A percentile compares a stretch with the other conserved stretches of the same genome.
These are phyloP conservation scores for Penicillium robsamsonii DNA, from an alignment of 495 filamentous ascomycete genomes.

Conservation along the genomic window DNA sequence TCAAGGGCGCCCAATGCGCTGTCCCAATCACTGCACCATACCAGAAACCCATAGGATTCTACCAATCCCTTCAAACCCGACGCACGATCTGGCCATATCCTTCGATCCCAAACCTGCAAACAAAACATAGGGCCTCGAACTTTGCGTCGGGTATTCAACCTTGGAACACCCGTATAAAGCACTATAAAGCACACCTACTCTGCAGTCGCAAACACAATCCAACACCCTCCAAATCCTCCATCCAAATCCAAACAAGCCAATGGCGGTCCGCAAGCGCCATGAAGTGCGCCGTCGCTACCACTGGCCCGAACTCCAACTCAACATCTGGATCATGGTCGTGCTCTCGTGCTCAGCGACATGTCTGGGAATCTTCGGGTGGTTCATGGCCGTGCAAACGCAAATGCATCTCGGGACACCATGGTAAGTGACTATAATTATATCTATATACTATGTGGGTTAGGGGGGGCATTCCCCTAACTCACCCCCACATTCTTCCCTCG, in stretches of 20 bases:
- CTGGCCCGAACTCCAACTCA: slow-evolving; percentile 92
- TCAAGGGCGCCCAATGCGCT: slow-evolving; percentile 31
- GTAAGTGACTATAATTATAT: slow-evolving; percentile 47
- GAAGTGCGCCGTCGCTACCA: slow-evolving; percentile 65
- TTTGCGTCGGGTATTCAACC: slow-evolving; percentile 6
- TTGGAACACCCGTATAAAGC: slow-evolving; percentile 5
- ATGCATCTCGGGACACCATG: slow-evolving; percentile 75
- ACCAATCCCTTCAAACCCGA: not conserved
- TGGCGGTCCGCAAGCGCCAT: slow-evolving; percentile 27
- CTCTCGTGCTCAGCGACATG: slow-evolving; percentile 73
- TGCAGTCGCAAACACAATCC: not conserved
- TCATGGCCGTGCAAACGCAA: slow-evolving; percentile 74
- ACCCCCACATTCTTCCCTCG: not conserved
- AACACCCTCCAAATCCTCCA: no score
- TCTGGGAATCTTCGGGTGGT: slow-evolving; percentile 82
- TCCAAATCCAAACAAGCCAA: not conserved
- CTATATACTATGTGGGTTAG: not conserved
- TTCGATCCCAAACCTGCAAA: not conserved
- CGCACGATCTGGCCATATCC: not conserved
- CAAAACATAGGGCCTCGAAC: slow-evolving; percentile 3
- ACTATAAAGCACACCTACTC: not conserved
- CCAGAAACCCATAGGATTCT: not conserved
- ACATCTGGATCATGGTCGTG: slow-evolving; percentile 89
- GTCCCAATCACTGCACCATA: slow-evolving; percentile 14
- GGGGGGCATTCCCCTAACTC: not conserved